phyloP scores from a whole-genome alignment of 768 basidiomycete genomes.

The Cyathus striatus region DNA sequence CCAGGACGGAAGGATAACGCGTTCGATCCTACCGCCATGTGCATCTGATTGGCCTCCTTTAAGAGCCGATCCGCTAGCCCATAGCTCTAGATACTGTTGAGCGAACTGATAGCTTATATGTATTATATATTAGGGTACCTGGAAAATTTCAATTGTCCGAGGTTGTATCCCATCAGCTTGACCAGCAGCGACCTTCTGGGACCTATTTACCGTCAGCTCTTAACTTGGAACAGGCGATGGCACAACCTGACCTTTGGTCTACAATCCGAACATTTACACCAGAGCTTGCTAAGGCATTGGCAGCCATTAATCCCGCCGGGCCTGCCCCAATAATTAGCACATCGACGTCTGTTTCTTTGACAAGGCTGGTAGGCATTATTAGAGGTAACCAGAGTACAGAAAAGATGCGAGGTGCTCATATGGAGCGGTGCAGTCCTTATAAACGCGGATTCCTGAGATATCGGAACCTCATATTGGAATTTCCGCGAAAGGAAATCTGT shows the following conservation, averaged over 20 bases:
- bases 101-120: neutral
- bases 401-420: neutral
- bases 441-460: neutral
- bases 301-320: constrained; percentile 62
- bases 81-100: constrained; percentile 50
- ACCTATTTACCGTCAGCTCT: constrained; percentile 21
- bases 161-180: constrained; percentile 61
- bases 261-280: constrained; percentile 57
- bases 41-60: constrained; percentile 62
- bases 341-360: constrained; percentile 40
- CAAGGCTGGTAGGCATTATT: constrained; percentile 2
- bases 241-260: constrained; percentile 43
- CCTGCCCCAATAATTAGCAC: constrained; percentile 63
- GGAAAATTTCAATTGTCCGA: constrained; percentile 47
- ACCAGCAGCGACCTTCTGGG: constrained; percentile 43
- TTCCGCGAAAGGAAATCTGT: too few species aligned
- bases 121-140: constrained; percentile 27
- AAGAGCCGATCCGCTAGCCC: constrained; percentile 65
- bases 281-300: constrained; percentile 52
- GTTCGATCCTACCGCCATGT: constrained; percentile 49
- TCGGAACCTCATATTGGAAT: too few species aligned
- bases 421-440: neutral
- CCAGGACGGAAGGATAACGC: too few species aligned
- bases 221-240: neutral
- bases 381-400: neutral